These are phyloP conservation scores for Microthyrium microscopicum DNA, from an alignment of 2,329 filamentous ascomycete species.

Conservation along the genomic window DNA sequence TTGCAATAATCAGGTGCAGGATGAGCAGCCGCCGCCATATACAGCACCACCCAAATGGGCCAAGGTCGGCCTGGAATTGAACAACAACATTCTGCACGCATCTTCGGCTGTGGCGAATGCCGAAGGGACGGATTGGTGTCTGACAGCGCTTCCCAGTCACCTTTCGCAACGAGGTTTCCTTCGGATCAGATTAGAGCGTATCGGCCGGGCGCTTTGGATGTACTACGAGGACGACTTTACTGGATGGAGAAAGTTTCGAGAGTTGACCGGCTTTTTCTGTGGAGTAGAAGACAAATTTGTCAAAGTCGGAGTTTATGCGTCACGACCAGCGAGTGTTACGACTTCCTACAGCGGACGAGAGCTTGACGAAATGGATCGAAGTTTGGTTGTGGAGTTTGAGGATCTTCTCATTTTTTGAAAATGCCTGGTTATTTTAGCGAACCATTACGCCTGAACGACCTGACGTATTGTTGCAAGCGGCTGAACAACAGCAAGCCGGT, in stretches of 20 bases:
- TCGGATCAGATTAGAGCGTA: constrained; percentile 39
- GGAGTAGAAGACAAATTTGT: constrained; percentile 41
- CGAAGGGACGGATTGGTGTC: constrained; percentile 41
- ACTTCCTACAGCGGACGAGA: constrained; percentile 18
- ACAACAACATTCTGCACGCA: constrained; percentile 35
- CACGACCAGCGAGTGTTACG: constrained; percentile 34
- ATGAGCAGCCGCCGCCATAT: constrained; percentile 22
- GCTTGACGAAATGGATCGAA: constrained; percentile 16
- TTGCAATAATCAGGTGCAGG: constrained; percentile 8
- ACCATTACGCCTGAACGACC: no score
- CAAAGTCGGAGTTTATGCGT: constrained; percentile 41
- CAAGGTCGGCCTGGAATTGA: constrained; percentile 42
- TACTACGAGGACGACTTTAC: constrained; percentile 32
- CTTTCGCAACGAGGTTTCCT: constrained; percentile 24
- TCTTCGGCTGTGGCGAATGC: constrained; percentile 40
- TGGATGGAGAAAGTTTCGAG: constrained; percentile 40
- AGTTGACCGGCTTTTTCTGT: constrained; percentile 46
- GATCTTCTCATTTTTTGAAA: constrained; percentile 22
- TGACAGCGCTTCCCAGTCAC: constrained; percentile 26
- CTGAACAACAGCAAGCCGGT: no score
- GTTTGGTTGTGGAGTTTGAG: constrained; percentile 25
- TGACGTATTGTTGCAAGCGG: no score
- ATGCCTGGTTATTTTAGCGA: no score
- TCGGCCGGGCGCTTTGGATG: constrained; percentile 39
- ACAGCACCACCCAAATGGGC: constrained; percentile 37